A percentile compares a stretch with the other conserved stretches of the same genome.
These are phyloP conservation scores for Rubroshorea leprosula DNA, from an alignment of 345 rosid genomes.

Conservation along the genomic window DNA sequence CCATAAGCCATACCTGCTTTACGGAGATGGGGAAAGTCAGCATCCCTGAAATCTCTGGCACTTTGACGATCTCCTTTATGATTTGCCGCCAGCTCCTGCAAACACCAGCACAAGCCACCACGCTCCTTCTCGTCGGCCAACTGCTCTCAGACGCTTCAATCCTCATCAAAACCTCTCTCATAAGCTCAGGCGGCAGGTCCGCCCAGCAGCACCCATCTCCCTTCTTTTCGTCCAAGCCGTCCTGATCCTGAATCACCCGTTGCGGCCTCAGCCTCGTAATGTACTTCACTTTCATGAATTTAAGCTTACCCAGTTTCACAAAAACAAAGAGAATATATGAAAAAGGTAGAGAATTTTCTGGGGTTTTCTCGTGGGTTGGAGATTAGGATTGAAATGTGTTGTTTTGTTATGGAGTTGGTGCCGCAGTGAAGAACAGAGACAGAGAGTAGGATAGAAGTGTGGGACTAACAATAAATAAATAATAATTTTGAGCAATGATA, in stretches of 20 bases:
- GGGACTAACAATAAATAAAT: not conserved
- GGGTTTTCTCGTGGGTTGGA: not conserved
- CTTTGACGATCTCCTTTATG: constrained; percentile 55
- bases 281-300: constrained; percentile 43
- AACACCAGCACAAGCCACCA: constrained; percentile 83
- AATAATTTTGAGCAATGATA: too few relatives aligned
- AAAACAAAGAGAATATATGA: not conserved
- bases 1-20: constrained; percentile 49
- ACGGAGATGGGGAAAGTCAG: constrained; percentile 82
- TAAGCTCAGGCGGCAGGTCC: constrained; percentile 66
- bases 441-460: not conserved
- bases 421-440: not conserved
- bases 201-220: constrained; percentile 59
- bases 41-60: constrained; percentile 56
- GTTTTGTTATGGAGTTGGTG: not conserved
- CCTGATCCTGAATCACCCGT: constrained; percentile 38
- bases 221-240: constrained; percentile 10
- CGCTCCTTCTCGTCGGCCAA: constrained; percentile 69
- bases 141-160: constrained; percentile 56
- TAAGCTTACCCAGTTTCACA: not conserved
- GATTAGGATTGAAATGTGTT: not conserved
- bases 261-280: constrained; percentile 51
- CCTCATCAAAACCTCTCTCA: constrained; percentile 57
- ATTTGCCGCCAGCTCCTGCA: constrained; percentile 69
- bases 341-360: not conserved